phyloP scores from a whole-genome alignment of 2,329 filamentous ascomycete species.

The Trichoderma sp. region DNA sequence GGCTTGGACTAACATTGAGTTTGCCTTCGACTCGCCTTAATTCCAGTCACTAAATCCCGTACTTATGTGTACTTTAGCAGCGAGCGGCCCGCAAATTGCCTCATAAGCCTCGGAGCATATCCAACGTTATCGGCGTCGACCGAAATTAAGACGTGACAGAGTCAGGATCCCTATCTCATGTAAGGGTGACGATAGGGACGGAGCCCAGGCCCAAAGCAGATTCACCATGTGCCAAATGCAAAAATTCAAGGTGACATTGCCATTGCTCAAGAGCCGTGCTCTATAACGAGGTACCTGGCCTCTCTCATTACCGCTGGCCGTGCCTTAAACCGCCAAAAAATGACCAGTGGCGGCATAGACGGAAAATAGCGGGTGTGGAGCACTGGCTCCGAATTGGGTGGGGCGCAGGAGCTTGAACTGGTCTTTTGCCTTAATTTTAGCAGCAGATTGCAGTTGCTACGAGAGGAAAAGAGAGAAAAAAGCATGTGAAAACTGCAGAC shows the following conservation, averaged over 20 bases:
- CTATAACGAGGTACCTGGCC: not conserved
- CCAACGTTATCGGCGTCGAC: conserved; percentile 17
- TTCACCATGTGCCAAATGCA: not conserved
- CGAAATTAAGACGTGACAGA: conserved; percentile 21
- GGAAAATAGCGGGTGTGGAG: conserved; percentile 25
- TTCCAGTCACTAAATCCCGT: not conserved
- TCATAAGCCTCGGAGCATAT: conserved; percentile 22
- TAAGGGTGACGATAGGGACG: conserved; percentile 16
- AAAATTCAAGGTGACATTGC: not conserved
- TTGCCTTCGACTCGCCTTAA: conserved; percentile 5
- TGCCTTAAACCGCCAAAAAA: conserved; percentile 14
- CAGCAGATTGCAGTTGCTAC: not conserved
- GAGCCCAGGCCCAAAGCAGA: not conserved
- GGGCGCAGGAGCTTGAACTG: conserved; percentile 14
- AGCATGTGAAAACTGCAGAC: conserved; percentile 29
- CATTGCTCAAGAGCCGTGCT: not conserved
- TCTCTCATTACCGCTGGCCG: not conserved
- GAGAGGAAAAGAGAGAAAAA: not conserved
- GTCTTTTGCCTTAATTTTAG: conserved; percentile 1
- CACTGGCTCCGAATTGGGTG: conserved; percentile 11
- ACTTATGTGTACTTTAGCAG: not conserved
- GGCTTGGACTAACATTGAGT: conserved; percentile 21
- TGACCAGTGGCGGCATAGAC: conserved; percentile 16
- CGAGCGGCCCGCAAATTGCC: conserved; percentile 16
- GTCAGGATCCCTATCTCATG: conserved; percentile 9